These are phyloP conservation scores for Penicillium waksmanii DNA, from an alignment of 495 filamentous ascomycete genomes.

Conservation along the genomic window DNA sequence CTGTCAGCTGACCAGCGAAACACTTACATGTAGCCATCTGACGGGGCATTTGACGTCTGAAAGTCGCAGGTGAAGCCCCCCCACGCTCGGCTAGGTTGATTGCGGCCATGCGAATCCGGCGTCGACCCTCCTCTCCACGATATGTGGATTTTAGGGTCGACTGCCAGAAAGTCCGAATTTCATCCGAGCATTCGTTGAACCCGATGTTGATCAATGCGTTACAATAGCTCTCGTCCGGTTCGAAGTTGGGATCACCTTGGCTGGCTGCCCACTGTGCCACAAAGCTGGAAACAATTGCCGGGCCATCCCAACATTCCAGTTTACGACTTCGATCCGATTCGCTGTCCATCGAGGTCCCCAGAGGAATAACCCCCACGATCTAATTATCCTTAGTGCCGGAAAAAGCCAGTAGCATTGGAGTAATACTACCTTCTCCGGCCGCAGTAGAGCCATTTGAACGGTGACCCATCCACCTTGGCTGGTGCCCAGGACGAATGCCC, in stretches of 20 bases:
- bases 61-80: slow-evolving; percentile 55
- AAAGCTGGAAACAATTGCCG: slow-evolving; percentile 40
- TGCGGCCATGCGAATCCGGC: slow-evolving; percentile 57
- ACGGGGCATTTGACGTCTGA: slow-evolving; percentile 62
- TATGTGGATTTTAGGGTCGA: slow-evolving; percentile 58
- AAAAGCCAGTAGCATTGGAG: background rate
- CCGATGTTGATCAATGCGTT: slow-evolving; percentile 59
- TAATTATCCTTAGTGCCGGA: slow-evolving; percentile 13
- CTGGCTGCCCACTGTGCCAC: slow-evolving; percentile 51
- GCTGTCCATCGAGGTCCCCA: slow-evolving; percentile 66
- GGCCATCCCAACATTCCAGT: slow-evolving; percentile 61
- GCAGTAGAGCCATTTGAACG: slow-evolving; percentile 60
- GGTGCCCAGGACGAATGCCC: slow-evolving; percentile 61
- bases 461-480: slow-evolving; percentile 68
- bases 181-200: slow-evolving; percentile 47
- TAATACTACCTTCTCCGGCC: slow-evolving; percentile 59
- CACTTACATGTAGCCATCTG: slow-evolving; percentile 62
- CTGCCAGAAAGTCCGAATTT: slow-evolving; percentile 53
- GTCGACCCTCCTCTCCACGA: slow-evolving; percentile 59
- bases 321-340: slow-evolving; percentile 58
- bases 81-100: slow-evolving; percentile 63
- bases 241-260: slow-evolving; percentile 53
- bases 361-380: slow-evolving; percentile 61
- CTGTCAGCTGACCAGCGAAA: background rate
- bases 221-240: slow-evolving; percentile 56